phyloP scores from a whole-genome alignment of 2,329 filamentous ascomycete species.

The Arthrobotrys entomopaga region DNA sequence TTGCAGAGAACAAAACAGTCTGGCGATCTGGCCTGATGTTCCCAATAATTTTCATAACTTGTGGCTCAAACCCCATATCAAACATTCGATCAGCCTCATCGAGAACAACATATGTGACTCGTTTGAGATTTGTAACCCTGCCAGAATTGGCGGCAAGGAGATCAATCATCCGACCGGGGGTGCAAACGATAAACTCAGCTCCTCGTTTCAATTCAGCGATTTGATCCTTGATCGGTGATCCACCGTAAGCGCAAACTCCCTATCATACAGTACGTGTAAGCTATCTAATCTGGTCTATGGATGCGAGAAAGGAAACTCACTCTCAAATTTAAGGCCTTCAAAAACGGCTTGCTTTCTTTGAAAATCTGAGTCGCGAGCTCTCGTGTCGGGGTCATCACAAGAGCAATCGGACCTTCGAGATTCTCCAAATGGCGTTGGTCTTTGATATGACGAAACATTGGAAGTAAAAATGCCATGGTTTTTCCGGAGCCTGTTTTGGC shows the following conservation, averaged over 20 bases:
- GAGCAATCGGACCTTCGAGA: slow-evolving; percentile 84
- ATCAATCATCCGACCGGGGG: slow-evolving; percentile 94
- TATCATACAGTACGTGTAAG: slow-evolving; percentile 82
- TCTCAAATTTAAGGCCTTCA: slow-evolving; percentile 84
- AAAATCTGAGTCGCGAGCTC: slow-evolving; percentile 95
- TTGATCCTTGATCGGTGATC: slow-evolving; percentile 94
- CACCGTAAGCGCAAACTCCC: slow-evolving; percentile 94
- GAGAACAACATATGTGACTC: slow-evolving; percentile 96
- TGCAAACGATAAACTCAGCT: slow-evolving; percentile 93
- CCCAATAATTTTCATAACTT: slow-evolving; percentile 97
- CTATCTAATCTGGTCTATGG: slow-evolving; percentile 71
- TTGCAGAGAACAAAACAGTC: slow-evolving; percentile 99
- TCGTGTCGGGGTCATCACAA: slow-evolving; percentile 93
- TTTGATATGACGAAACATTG: slow-evolving; percentile 98
- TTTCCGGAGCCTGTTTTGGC: slow-evolving; percentile 98
- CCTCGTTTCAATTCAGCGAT: slow-evolving; percentile 96
- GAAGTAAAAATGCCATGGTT: slow-evolving; percentile 91
- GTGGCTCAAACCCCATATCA: slow-evolving; percentile 99
- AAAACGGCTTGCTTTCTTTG: slow-evolving; percentile 90
- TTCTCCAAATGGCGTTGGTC: slow-evolving; percentile 77
- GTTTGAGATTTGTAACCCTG: slow-evolving; percentile 90
- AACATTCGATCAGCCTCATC: slow-evolving; percentile 99
- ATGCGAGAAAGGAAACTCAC: slow-evolving; percentile 53
- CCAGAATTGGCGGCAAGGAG: slow-evolving; percentile 87
- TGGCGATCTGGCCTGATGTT: slow-evolving; percentile 98